phyloP scores from a whole-genome alignment of 202 grass and related monocot genomes.

The Schoenoplectus triqueter region DNA sequence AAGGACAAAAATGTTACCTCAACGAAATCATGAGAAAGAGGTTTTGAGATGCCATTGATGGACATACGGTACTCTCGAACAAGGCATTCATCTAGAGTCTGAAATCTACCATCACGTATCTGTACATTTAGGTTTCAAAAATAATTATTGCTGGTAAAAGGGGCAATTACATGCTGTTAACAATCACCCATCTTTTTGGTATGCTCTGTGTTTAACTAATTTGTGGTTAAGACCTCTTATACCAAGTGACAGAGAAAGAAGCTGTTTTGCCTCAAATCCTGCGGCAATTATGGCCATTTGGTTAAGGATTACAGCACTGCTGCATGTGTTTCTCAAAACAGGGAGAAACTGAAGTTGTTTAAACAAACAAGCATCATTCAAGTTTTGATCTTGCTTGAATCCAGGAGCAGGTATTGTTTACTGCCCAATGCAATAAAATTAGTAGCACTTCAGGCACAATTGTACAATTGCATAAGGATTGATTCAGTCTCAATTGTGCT shows the following conservation, averaged over 20 bases:
- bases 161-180: neutral
- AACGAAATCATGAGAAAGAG: slow-evolving; percentile 72
- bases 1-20: slow-evolving; percentile 58
- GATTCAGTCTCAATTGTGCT: slow-evolving; percentile 4
- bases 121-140: slow-evolving; percentile 39
- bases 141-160: neutral
- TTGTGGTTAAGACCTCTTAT: neutral
- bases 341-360: slow-evolving; percentile 14
- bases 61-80: slow-evolving; percentile 97
- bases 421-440: slow-evolving; percentile 1
- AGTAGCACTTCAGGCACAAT: neutral
- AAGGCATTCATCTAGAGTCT: slow-evolving; percentile 97
- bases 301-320: neutral
- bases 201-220: slow-evolving; percentile 33
- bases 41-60: slow-evolving; percentile 66
- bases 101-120: slow-evolving; percentile 93
- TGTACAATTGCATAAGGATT: slow-evolving; percentile 13
- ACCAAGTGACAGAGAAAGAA: slow-evolving; percentile 9
- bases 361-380: neutral
- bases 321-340: slow-evolving; percentile 5
- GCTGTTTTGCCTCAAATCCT: neutral
- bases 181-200: slow-evolving; percentile 19
- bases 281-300: neutral
- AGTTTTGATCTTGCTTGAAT: neutral
- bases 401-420: slow-evolving; percentile 12